Evolutionary conservation across 2,329 filamentous ascomycete genomes (phyloP).

Genomic region (Ophiostoma pallidulum): DNA sequence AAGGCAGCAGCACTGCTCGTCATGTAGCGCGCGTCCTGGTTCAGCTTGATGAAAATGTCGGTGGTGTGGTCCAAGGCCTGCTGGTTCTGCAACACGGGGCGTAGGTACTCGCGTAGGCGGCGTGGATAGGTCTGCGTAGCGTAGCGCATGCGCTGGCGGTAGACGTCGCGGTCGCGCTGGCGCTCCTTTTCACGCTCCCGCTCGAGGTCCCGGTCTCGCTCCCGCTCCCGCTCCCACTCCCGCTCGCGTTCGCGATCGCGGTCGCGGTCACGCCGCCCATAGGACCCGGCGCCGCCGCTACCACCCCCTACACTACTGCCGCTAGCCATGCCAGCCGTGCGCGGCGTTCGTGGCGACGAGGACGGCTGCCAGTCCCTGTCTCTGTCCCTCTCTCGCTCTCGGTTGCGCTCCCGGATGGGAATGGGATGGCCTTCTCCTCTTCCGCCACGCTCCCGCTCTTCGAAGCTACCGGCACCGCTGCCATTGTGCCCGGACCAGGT

Average conservation of each 20-base stretch:
- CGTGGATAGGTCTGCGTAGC: conserved; percentile 11
- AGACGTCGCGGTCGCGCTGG: conserved; percentile 4
- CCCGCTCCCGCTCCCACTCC: neutral
- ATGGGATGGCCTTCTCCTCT: neutral
- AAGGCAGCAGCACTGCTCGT: conserved; percentile 12
- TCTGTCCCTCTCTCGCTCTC: conserved; percentile 1
- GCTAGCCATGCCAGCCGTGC: conserved; percentile 7
- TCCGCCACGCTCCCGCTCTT: conserved; percentile 6
- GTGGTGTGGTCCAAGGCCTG: conserved; percentile 15
- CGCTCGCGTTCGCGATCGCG: neutral
- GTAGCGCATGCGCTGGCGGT: conserved; percentile 11
- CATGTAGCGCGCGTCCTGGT: conserved; percentile 16
- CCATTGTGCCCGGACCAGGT: conserved; percentile 1
- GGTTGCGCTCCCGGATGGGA: conserved; percentile 2
- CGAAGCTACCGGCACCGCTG: conserved; percentile 8
- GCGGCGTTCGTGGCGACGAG: conserved; percentile 13
- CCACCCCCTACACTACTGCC: conserved; percentile 1
- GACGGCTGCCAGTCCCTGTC: conserved; percentile 8
- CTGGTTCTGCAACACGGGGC: conserved; percentile 14
- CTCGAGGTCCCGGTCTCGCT: neutral
- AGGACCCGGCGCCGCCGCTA: conserved; percentile 4
- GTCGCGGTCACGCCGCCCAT: conserved; percentile 5
- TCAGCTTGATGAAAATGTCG: conserved; percentile 16
- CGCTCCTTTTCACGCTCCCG: neutral
- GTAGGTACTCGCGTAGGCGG: conserved; percentile 13